Base-by-base conservation (phyloP, 768 basidiomycete genomes). In the Naganishia vishniacii region DNA sequence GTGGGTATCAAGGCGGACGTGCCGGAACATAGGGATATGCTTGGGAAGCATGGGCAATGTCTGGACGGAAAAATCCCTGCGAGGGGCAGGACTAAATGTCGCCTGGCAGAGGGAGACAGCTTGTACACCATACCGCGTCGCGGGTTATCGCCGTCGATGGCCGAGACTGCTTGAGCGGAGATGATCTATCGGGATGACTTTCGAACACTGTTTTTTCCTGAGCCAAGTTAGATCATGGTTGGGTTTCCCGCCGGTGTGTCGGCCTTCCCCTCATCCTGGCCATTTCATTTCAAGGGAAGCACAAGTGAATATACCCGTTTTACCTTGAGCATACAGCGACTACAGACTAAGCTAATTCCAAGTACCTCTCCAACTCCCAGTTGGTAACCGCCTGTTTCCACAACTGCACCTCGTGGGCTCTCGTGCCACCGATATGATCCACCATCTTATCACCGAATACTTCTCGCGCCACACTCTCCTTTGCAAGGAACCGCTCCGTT, bases 351-450 rank as follows among this genome's bases (percentile, higher is more conserved):
- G 61, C 62, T 20, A 69, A 47, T 46, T 69, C 68, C 58, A 69
- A 41, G 48, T 69, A 69, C 28, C 68, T 47, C 40, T 61, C 65
- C 49, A 67, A 84, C 83, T 94, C 93, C 92, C 90, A 97, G 74
- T 84, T 87, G 12, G 93, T 95, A 41, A 94, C 91, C 2, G 91
- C 89, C 70, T 86, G 83, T 69, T 91, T 88, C 87, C 89, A 93
- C 26, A 88, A 71, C 59, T 81, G 84, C 62, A 93, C 85, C 74
- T 94, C 92, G 74, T 97, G 88, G 75, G 90, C 84, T 70, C 94
- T 84, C n/a, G 95, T 98, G 8, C 91, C 93, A 2, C 88, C 91
- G 71, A 84, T 94, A 74, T 99, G 95, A 16, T 98, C 89, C 1
- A 98, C 89, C 72, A 97, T 95, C 25, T 84, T 85, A 71, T 91